These are phyloP conservation scores for Cystobasidium pallidum DNA, from an alignment of 1,284 basidiomycete species.

Conservation along the genomic window DNA sequence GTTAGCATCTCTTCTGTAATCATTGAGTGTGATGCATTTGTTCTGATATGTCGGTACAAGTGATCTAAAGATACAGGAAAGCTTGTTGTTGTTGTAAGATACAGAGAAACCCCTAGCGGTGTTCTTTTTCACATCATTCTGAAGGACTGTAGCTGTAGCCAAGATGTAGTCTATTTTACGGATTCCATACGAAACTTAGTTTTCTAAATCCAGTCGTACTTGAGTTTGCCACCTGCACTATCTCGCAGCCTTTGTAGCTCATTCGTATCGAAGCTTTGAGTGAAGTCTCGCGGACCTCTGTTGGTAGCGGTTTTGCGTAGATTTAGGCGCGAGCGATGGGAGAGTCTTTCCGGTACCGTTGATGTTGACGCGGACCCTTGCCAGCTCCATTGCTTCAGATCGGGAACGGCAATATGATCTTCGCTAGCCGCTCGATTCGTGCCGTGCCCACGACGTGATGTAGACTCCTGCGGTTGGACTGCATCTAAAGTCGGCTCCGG, in stretches of 20 bases:
- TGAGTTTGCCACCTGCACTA: conserved; percentile 5
- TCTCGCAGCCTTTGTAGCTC: conserved; percentile 20
- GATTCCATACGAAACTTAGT: not conserved
- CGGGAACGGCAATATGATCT: conserved; percentile 17
- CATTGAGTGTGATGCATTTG: not conserved
- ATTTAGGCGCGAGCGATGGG: conserved; percentile 1
- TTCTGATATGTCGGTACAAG: not conserved
- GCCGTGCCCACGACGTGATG: not conserved
- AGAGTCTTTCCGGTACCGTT: not conserved
- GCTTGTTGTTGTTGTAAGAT: conserved; percentile 15
- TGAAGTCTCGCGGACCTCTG: conserved; percentile 16
- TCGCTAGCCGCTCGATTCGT: conserved; percentile 28
- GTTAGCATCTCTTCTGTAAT: not conserved
- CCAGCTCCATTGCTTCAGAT: conserved; percentile 3
- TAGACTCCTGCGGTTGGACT: not conserved
- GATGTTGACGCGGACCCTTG: conserved; percentile 2
- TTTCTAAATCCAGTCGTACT: conserved; percentile 38
- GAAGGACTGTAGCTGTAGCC: conserved; percentile 17
- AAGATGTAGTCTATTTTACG: not conserved
- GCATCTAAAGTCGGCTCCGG: not conserved
- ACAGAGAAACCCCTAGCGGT: not conserved
- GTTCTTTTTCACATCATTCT: not conserved
- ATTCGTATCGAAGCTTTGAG: conserved; percentile 37
- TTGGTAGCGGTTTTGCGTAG: conserved; percentile 12
- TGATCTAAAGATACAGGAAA: conserved; percentile 16